Evolutionary conservation across 2,329 filamentous ascomycete species (phyloP).

Genomic region (Saccharata proteae): DNA sequence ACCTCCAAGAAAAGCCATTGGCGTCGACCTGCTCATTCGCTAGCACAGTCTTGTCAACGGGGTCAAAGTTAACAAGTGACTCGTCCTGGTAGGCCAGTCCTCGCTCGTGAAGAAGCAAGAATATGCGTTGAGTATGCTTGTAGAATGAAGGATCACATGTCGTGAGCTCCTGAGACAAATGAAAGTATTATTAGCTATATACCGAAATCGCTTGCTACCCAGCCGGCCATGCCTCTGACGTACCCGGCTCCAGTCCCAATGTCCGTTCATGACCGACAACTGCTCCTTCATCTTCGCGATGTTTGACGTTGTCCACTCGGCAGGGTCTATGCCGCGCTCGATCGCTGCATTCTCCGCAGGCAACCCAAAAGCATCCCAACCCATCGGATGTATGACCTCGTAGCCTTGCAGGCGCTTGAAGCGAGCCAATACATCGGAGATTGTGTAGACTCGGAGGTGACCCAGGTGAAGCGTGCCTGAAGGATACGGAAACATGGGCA

Average conservation of each 20-base stretch:
- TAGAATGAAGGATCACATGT: conserved; percentile 81
- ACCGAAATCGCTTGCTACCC: conserved; percentile 1
- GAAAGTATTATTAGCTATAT: conserved; percentile 15
- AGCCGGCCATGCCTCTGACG: conserved; percentile 18
- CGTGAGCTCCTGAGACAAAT: conserved; percentile 53
- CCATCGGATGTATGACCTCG: conserved; percentile 76
- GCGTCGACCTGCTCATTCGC: conserved; percentile 91
- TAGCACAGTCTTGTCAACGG: conserved; percentile 76
- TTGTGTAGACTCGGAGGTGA: conserved; percentile 79
- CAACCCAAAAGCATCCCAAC: conserved; percentile 86
- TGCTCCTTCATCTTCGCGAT: conserved; percentile 79
- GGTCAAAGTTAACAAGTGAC: conserved; percentile 81
- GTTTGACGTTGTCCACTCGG: conserved; percentile 66
- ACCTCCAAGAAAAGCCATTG: conserved; percentile 76
- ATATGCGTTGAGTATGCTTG: conserved; percentile 78
- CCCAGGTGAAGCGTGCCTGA: conserved; percentile 79
- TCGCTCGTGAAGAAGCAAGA: conserved; percentile 60
- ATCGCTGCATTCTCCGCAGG: conserved; percentile 88
- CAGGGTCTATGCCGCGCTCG: conserved; percentile 66
- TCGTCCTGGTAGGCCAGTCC: conserved; percentile 75
- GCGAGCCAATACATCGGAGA: conserved; percentile 72
- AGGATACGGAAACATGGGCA: conserved; percentile 91
- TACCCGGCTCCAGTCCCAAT: conserved; percentile 75
- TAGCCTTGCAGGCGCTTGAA: conserved; percentile 64
- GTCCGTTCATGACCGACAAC: conserved; percentile 64